Base-by-base conservation (phyloP, 2,329 filamentous ascomycete genomes). In the Talaromyces piceae region DNA sequence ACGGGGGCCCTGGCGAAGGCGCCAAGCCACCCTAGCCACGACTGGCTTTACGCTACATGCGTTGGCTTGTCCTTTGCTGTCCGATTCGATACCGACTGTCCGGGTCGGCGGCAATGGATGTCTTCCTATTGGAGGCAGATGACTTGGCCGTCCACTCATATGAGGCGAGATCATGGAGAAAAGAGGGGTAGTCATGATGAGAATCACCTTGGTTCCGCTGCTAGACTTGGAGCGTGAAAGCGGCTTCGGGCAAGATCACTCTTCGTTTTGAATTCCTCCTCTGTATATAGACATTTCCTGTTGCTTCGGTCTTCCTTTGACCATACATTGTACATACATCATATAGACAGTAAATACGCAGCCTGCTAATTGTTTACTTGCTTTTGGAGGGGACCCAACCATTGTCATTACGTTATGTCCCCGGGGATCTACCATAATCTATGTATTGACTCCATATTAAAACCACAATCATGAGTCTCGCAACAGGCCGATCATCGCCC, bases 1-100 rank as follows among this genome's bases (percentile, higher is more conserved):
- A 23, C 39, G 39, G 39, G n/a, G 8, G 2, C 20, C 23, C 8
- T 25, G 4, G 6, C 6, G 5, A 6, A 43, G 25, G n/a, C 3
- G 18, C 22, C 22, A 22, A n/a, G 3, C 23, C 20, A n/a, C 13
- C 39, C 39, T 25, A 23, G 39, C 39, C 39, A 43, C 11, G 6
- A n/a, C 22, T 43, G 39, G 2, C n/a, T 20, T 37, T 25, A 22
- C 39, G 39, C 7, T 23, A 12, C n/a, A 5, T 25, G 20, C 22
- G 39, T 43, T 25, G 39, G 39, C 39, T 22, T 25, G 23, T 43
- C 5, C 16, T 43, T 16, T 3, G 13, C 11, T 23, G 11, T 43
- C 33, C 25, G n/a, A 43, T 43, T 43, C 23, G 39, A 43, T 43
- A 43, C 39, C 39, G 39, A 43, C 39, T 43, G 39, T 43, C 39